Percentiles rank a stretch among this genome's conserved stretches.
phyloP scores from a whole-genome alignment of 1,284 basidiomycete species.

The Malassezia sympodialis region DNA sequence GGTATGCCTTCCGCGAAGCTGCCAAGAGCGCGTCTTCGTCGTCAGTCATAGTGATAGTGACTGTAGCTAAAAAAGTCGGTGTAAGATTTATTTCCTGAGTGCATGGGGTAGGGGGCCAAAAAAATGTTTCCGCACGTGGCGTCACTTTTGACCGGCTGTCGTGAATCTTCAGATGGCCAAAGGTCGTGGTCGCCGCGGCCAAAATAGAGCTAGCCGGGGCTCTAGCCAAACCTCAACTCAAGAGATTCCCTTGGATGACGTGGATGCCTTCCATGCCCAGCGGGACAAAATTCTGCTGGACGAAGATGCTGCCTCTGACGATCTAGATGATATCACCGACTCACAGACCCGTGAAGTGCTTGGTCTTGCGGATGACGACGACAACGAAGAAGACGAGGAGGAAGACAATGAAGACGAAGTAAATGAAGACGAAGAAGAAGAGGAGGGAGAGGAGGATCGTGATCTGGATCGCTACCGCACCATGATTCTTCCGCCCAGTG shows the following conservation, averaged over 20 bases:
- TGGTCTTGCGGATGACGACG: constrained; percentile 43
- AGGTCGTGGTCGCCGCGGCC: neutral
- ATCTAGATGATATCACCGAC: constrained; percentile 32
- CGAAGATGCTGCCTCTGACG: constrained; percentile 24
- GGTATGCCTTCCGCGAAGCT: constrained; percentile 12
- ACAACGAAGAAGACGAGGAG: constrained; percentile 27
- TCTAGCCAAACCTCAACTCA: neutral
- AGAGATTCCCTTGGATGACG: constrained; percentile 33
- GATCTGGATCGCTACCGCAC: constrained; percentile 17
- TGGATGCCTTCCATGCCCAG: constrained; percentile 39
- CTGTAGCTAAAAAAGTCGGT: neutral
- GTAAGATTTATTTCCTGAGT: neutral
- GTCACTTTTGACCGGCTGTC: neutral
- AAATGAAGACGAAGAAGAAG: constrained; percentile 43
- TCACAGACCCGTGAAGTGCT: constrained; percentile 26
- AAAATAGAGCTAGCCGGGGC: neutral
- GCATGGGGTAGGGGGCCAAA: neutral
- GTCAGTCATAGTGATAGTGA: neutral
- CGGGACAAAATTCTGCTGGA: constrained; percentile 68
- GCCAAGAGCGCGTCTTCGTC: constrained; percentile 10
- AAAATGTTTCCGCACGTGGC: constrained; percentile 11
- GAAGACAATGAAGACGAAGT: constrained; percentile 19
- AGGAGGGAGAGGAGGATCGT: constrained; percentile 4
- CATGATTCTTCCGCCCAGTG: constrained; percentile 8
- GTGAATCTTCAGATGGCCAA: neutral